Conservation (phyloP, 1,139 yeast genomes). For the Lodderomyces pseudojiufengensis region DNA sequence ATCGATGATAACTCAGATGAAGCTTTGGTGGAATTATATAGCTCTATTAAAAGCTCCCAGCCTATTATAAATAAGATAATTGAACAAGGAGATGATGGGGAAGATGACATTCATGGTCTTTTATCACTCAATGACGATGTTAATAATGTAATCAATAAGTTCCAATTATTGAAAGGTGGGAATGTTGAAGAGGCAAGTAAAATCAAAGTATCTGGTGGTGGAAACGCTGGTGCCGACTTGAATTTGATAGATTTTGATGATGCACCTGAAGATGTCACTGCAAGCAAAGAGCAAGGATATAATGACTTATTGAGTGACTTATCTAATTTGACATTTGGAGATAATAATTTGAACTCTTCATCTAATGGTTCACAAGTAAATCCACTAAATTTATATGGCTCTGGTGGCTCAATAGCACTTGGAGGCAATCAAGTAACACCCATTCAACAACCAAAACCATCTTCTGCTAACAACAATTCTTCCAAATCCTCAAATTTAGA, state of each 20-base stretch:
- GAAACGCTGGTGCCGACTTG: conserved; percentile 29
- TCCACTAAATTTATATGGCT: conserved; percentile 41
- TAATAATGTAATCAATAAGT: conserved; percentile 66
- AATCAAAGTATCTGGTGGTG: conserved; percentile 41
- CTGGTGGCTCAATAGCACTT: conserved; percentile 45
- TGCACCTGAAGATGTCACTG: conserved; percentile 42
- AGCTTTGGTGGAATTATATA: conserved; percentile 73
- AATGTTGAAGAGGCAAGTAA: conserved; percentile 57
- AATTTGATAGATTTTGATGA: conserved; percentile 81
- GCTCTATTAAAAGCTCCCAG: conserved; percentile 76
- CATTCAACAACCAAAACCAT: conserved; percentile 1
- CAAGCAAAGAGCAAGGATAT: conserved; percentile 44
- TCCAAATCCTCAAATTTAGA: conserved; percentile 21
- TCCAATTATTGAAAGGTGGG: conserved; percentile 62
- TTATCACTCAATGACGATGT: conserved; percentile 74
- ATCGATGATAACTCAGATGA: conserved; percentile 61
- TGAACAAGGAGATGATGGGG: conserved; percentile 56
- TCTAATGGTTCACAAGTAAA: conserved; percentile 24
- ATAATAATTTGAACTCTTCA: conserved; percentile 11
- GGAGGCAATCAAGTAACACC: conserved; percentile 20
- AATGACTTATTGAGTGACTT: conserved; percentile 72
- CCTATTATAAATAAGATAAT: conserved; percentile 85
- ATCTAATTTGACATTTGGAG: conserved; percentile 54
- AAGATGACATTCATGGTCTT: conserved; percentile 62
- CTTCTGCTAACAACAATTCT: conserved; percentile 6